phyloP scores from a whole-genome alignment of 352 stramenopile species.

The Globisporangium lucens region DNA sequence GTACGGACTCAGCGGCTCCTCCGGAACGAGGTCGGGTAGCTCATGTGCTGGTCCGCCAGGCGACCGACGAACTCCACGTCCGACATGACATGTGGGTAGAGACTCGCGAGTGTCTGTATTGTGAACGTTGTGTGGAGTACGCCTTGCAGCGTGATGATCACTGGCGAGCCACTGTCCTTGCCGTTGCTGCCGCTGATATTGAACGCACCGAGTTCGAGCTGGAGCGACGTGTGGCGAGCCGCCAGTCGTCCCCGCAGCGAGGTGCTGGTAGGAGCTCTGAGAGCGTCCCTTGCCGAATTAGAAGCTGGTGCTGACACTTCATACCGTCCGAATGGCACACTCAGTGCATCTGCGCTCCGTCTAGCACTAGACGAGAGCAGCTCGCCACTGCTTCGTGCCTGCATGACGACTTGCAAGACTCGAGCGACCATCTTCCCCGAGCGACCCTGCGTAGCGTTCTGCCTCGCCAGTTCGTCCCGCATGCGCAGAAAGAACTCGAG shows the following conservation, averaged over 20 bases:
- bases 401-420: constrained; percentile 18
- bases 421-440: not conserved
- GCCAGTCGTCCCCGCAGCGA: not conserved
- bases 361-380: no score
- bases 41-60: no score
- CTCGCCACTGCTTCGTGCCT: not conserved
- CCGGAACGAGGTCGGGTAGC: no score
- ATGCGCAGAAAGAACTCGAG: constrained; percentile 36
- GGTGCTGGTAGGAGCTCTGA: no score
- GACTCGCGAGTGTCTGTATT: not conserved
- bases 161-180: not conserved
- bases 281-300: not conserved
- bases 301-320: not conserved
- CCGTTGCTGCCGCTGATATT: not conserved
- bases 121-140: not conserved
- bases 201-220: not conserved
- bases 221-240: not conserved
- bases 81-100: constrained; percentile 1
- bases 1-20: no score
- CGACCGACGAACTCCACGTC: not conserved
- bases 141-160: constrained; percentile 6
- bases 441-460: not conserved
- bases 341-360: not conserved
- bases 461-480: constrained; percentile 25
- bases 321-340: constrained; percentile 15